Evolutionary conservation across 306 rosid species (phyloP), one percentile per base, ranked within the genome.

Genomic region (Prinsepia uniflora): DNA sequence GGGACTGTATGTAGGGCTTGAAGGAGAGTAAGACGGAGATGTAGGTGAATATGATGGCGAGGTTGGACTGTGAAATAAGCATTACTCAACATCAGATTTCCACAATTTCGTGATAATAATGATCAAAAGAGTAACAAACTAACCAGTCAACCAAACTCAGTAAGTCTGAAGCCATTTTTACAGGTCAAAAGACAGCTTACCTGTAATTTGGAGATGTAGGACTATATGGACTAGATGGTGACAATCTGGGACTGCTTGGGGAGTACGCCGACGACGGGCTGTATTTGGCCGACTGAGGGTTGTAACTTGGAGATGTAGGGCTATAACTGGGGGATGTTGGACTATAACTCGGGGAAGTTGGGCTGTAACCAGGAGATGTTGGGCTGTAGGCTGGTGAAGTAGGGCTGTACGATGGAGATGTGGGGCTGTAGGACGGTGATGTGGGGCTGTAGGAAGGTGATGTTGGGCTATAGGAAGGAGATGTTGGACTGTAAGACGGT

Each of bases 31-130:
- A 0, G 97, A 85, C 42, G 97, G 97, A 74, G 99, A 94, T 30
- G 99, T 90, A 30, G 99, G 99, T 36, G 99, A 94, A 83, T 94
- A 94, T 43, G 99, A 87, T 13, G 99, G 99, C 17, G 97, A 94
- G 2, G 99, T 94, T 17, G 97, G 99, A 80, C 99, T 94, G 90
- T 78, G 80, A 72, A 76, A 73, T 15, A 78, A 36, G 7, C 1
- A 59, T 5, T 14, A 22, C 52, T 67, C 17, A 57, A 43, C 67
- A 65, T 63, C 50, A 81, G 54, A 79, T 63, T 22, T 14, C 17
- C 73, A 20, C 9, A 75, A 77, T 14, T 62, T 46, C 45, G 48
- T 55, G 42, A 39, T 58, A 17, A 22, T 4, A 24, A 59, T 59
- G 62, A 56, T 45, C 41, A 44, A 41, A 75, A 80, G 39, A 64